Evolutionary conservation across 2,329 filamentous ascomycete genomes (phyloP).

Genomic region (Mariannaea sp.): DNA sequence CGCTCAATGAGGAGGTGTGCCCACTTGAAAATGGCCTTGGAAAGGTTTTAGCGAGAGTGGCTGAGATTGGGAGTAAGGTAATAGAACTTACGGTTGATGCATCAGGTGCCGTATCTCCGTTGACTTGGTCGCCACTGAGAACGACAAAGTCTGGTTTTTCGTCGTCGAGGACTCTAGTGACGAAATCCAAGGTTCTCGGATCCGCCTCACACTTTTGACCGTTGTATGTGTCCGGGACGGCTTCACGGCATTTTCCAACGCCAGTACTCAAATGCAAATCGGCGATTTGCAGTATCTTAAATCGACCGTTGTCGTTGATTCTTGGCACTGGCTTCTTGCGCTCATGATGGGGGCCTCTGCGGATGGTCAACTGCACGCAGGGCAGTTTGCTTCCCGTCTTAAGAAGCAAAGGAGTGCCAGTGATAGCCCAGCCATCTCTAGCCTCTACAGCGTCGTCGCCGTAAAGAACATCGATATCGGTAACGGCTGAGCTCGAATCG

Average conservation of each 20-base stretch:
- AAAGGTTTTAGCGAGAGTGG: slow-evolving; percentile 17
- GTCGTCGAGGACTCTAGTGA: slow-evolving; percentile 81
- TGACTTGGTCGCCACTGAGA: slow-evolving; percentile 91
- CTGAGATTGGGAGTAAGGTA: neutral
- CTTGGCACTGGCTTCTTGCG: slow-evolving; percentile 72
- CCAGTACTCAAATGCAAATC: slow-evolving; percentile 94
- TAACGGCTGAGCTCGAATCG: slow-evolving; percentile 76
- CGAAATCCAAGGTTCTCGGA: slow-evolving; percentile 86
- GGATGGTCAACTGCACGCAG: slow-evolving; percentile 76
- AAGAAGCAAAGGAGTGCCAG: slow-evolving; percentile 74
- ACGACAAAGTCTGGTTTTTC: slow-evolving; percentile 94
- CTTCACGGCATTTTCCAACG: slow-evolving; percentile 81
- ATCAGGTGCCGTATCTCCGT: slow-evolving; percentile 90
- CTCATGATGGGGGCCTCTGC: slow-evolving; percentile 70
- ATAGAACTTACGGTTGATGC: slow-evolving; percentile 71
- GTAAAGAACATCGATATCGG: slow-evolving; percentile 84
- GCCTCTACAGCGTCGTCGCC: slow-evolving; percentile 92
- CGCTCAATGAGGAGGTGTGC: slow-evolving; percentile 81
- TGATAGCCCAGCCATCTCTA: slow-evolving; percentile 81
- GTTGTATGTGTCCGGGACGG: slow-evolving; percentile 74
- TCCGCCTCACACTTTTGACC: slow-evolving; percentile 88
- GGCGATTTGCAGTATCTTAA: slow-evolving; percentile 97
- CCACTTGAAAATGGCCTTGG: slow-evolving; percentile 92
- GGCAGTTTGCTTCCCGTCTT: slow-evolving; percentile 65
- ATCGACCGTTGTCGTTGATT: slow-evolving; percentile 86